phyloP scores from a whole-genome alignment of 2,329 filamentous ascomycete genomes.

The Trematosphaeria pertusa region DNA sequence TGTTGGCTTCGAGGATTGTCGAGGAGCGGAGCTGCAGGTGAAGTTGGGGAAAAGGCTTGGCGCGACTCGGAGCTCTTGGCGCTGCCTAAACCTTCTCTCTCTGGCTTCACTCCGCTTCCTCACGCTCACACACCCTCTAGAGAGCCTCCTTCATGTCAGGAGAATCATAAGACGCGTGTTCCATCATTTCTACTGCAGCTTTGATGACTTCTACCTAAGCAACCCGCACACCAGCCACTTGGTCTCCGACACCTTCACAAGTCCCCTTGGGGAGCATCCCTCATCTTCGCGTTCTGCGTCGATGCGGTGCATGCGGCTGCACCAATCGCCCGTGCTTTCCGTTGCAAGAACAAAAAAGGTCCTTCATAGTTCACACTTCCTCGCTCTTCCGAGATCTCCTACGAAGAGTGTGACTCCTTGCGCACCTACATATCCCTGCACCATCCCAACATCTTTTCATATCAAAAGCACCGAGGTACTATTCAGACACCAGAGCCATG shows the following conservation, averaged over 20 bases:
- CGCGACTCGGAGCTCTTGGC: constrained; percentile 24
- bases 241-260: constrained; percentile 50
- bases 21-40: constrained; percentile 15
- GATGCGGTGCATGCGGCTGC: constrained; percentile 51
- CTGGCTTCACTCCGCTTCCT: background rate
- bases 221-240: constrained; percentile 56
- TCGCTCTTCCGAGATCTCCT: constrained; percentile 53
- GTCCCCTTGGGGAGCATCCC: constrained; percentile 55
- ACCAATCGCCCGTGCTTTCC: constrained; percentile 44
- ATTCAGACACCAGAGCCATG: constrained; percentile 32
- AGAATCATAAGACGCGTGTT: no score
- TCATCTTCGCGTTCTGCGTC: constrained; percentile 57
- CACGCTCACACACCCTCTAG: no score
- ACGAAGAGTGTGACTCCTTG: constrained; percentile 61
- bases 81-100: constrained; percentile 22
- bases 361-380: constrained; percentile 64
- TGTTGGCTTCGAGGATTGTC: background rate
- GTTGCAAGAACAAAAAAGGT: constrained; percentile 58
- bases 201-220: no score
- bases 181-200: no score
- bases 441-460: no score
- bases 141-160: no score
- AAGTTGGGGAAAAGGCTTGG: constrained; percentile 24
- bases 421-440: constrained; percentile 53
- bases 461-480: background rate